Percentiles rank a stretch among this genome's conserved stretches.
Conservation (phyloP, 2,329 filamentous ascomycete species). For the Sclerotinia nivalis region DNA sequence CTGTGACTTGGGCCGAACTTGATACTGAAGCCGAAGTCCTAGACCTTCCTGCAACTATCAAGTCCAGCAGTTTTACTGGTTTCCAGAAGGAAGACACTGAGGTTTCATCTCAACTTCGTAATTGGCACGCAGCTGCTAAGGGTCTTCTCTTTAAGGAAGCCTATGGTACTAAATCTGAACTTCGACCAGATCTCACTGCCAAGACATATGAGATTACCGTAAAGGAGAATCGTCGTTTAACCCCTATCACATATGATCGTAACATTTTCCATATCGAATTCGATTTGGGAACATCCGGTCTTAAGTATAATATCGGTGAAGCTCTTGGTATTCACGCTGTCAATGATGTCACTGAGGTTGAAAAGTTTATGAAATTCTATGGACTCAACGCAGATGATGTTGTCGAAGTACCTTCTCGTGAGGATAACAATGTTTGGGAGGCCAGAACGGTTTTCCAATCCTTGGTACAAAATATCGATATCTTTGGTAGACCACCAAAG, state of each 20-base stretch:
- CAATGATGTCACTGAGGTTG: conserved; percentile 78
- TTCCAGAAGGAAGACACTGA: conserved; percentile 78
- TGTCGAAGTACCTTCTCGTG: conserved; percentile 87
- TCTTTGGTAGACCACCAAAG: conserved; percentile 95
- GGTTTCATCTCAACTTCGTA: conserved; percentile 63
- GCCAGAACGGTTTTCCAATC: conserved; percentile 92
- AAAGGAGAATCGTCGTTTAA: conserved; percentile 93
- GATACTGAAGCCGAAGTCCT: conserved; percentile 57
- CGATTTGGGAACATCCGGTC: conserved; percentile 84
- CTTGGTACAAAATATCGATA: conserved; percentile 88
- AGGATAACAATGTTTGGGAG: conserved; percentile 72
- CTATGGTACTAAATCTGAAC: conserved; percentile 68
- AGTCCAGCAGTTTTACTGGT: conserved; percentile 76
- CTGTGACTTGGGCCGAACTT: conserved; percentile 75
- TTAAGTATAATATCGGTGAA: conserved; percentile 96
- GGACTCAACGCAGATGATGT: conserved; percentile 79
- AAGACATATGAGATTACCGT: conserved; percentile 88
- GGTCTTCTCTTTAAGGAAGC: conserved; percentile 93
- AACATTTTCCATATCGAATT: conserved; percentile 99
- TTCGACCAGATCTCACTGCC: conserved; percentile 82
- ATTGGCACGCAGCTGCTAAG: conserved; percentile 85
- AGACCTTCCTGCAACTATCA: conserved; percentile 63
- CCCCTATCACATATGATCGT: conserved; percentile 84
- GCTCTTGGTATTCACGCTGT: conserved; percentile 95
- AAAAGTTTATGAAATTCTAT: conserved; percentile 87